Base-by-base conservation (phyloP, 257 asterid genomes). In the Paraleonurus japonicus region DNA sequence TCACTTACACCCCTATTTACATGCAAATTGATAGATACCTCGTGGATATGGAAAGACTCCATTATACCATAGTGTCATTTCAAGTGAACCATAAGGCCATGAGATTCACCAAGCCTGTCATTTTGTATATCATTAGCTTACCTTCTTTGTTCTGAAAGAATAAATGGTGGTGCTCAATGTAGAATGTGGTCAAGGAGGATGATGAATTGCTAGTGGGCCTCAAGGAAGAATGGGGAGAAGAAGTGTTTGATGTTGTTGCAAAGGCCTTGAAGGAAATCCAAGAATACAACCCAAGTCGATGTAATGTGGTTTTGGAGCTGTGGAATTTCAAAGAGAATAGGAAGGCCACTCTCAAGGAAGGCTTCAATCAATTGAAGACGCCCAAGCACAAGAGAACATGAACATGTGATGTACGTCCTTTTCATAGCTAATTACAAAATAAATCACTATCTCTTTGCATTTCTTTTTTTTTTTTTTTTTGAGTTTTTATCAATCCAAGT, bases 291-390 rank as follows among this genome's bases (percentile, higher is more conserved):
- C 81, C 85, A 3, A 81, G 88, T 57, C 88, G 88, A 3, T 57
- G 90, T 3, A 83, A 83, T 7, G 79, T 73, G 45, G 86, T 79
- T 51, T 45, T 84, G 0, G 88, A 83, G 76, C 86, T 85, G 30
- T 85, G 90, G 88, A 85, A 81, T 77, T 81, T 83, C 76, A 83
- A 83, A 45, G 90, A 79, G 7, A 74, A 67, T 6, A 62, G 90
- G 63, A 83, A 85, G 66, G 86, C 90, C 47, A 85, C 86, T 1
- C 74, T 85, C 2, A 83, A 83, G 70, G 90, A 85, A 81, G 90
- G 83, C 66, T 76, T 79, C 67, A 22, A 0, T 8, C 81, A n/a
- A n/a, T n/a, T n/a, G n/a, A n/a, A n/a, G n/a, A n/a, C n/a, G n/a
- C n/a, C n/a, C n/a, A n/a, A n/a, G 66, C 88, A 82, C 78, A 85